These are phyloP conservation scores for Fraxinus floribunda DNA, from an alignment of 305 asterid species.

Conservation along the genomic window DNA sequence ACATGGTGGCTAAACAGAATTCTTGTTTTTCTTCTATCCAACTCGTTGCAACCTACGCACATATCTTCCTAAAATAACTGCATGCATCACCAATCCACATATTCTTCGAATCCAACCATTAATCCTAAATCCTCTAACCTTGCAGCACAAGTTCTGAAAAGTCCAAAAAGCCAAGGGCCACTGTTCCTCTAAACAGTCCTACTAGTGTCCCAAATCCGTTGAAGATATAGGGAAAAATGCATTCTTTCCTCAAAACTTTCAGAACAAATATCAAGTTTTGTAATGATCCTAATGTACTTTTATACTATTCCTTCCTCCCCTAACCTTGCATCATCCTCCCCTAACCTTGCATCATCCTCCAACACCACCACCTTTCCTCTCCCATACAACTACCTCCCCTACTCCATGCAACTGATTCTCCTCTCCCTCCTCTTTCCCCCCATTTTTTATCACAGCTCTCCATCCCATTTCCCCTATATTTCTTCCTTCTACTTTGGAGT, in stretches of 20 bases:
- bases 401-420: background rate
- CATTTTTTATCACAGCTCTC: background rate
- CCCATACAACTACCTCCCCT: background rate
- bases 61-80: constrained; percentile 1
- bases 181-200: background rate
- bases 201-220: background rate
- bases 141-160: background rate
- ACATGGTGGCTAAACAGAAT: background rate
- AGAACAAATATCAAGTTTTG: background rate
- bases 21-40: background rate
- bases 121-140: background rate
- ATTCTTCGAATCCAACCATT: background rate
- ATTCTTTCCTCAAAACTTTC: background rate
- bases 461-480: background rate
- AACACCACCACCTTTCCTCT: background rate
- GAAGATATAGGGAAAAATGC: background rate
- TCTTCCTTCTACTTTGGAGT: background rate
- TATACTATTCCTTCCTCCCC: background rate
- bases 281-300: background rate
- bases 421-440: background rate
- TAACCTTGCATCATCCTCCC: background rate
- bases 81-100: background rate
- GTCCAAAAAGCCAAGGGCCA: background rate
- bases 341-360: background rate
- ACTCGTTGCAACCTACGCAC: background rate